Conservation (phyloP, 352 stramenopile genomes). For the Achlya hypogyna region DNA sequence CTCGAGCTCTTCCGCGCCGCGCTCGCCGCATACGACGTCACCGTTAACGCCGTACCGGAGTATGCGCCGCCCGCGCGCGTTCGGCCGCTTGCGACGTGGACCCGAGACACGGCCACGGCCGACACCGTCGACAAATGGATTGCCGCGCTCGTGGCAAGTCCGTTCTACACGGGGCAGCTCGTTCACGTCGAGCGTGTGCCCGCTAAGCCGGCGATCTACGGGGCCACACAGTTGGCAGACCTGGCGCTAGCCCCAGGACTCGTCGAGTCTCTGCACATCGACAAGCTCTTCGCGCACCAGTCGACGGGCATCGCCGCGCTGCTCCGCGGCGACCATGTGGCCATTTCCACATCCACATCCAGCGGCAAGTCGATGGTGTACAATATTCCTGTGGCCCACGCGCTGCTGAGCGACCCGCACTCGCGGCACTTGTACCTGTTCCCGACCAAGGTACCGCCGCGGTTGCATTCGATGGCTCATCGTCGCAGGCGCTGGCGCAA, state of each 20-base stretch:
- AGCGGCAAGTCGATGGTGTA: conserved; percentile 97
- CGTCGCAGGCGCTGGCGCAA: conserved; percentile 86
- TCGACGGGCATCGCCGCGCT: conserved; percentile 83
- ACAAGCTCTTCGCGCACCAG: conserved; percentile 89
- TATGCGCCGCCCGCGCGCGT: background rate
- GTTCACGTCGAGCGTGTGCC: conserved; percentile 60
- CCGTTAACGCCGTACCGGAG: conserved; percentile 1
- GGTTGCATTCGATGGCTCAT: background rate
- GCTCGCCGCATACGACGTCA: conserved; percentile 20
- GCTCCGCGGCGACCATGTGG: conserved; percentile 79
- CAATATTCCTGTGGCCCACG: conserved; percentile 88
- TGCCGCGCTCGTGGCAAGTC: conserved; percentile 36
- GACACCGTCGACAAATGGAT: background rate
- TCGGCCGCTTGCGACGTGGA: background rate
- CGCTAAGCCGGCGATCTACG: conserved; percentile 35
- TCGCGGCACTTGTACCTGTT: conserved; percentile 92
- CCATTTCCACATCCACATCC: conserved; percentile 94
- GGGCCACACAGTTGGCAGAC: conserved; percentile 23
- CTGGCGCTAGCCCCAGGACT: conserved; percentile 36
- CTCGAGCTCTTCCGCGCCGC: conserved; percentile 45
- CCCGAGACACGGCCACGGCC: background rate
- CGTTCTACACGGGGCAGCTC: conserved; percentile 69
- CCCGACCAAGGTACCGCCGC: conserved; percentile 85
- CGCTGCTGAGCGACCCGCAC: conserved; percentile 37
- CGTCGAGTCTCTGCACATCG: conserved; percentile 37